Evolutionary conservation across 805 yeast species (phyloP), one percentile per base, ranked within the genome.

Genomic region (Scheffersomyces stipitis): DNA sequence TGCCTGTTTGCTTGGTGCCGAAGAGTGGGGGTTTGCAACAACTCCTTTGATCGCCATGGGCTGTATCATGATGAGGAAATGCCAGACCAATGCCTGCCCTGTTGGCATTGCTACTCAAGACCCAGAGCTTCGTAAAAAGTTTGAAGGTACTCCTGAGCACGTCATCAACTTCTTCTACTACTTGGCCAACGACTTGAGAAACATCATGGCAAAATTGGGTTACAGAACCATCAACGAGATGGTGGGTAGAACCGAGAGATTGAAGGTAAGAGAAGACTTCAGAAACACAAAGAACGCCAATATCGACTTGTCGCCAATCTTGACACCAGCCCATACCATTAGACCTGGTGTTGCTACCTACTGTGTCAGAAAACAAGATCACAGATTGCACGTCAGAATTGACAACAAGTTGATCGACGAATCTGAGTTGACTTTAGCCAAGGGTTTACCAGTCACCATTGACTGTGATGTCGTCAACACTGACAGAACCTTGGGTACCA

Each of bases 41-140:
- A 83, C 96, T 47, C 98, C 99, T 28, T 77, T 91, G 61, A 90
- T 91, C 53, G 93, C 97, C 23, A 80, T 91, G 90, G 98, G 98
- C 44, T 91, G 99, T 74, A 85, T 91, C 60, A 83, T 89, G 87
- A 84, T 90, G 86, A 79, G 96, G 68, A 87, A 85, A 73, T 60
- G 58, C 37, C 24, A 7, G 9, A 10, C 24, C 24, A 20, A 10
- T 20, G 24, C 96, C 27, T 91, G 99, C 67, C 96, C 99, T 18
- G 99, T 91, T 33, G 99, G 99, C 69, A 86, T 91, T 70, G 99
- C 99, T 31, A 91, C 99, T 20, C 99, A 93, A 67, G 98, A 91
- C 63, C 97, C 97, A 14, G 87, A 81, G 49, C 75, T 91, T 50
- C 80, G 99, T 68, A 79, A 79, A 67, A 93, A 91, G 66, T 91